These are phyloP conservation scores for Lagenidium sp. DNA, from an alignment of 352 stramenopile genomes.

Conservation along the genomic window DNA sequence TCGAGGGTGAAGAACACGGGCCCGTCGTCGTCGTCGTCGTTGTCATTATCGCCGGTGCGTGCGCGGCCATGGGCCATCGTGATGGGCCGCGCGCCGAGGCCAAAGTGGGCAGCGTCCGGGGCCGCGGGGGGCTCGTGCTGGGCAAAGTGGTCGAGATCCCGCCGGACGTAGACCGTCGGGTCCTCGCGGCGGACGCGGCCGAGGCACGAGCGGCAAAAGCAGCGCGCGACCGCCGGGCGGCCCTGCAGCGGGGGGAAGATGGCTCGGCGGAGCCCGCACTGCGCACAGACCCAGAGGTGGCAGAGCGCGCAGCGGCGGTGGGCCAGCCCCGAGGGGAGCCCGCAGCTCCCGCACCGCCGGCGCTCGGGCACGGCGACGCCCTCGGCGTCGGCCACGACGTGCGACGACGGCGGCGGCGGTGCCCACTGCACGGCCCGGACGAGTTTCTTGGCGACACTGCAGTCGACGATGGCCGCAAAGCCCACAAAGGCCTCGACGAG, in stretches of 20 bases:
- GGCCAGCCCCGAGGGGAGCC: slow-evolving; percentile 11
- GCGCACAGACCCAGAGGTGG: slow-evolving; percentile 23
- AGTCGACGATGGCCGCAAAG: slow-evolving; percentile 31
- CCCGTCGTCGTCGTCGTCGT: neutral
- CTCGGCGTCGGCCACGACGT: slow-evolving; percentile 1
- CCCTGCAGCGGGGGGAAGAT: slow-evolving; percentile 20
- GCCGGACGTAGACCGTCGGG: slow-evolving; percentile 29
- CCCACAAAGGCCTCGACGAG: slow-evolving; percentile 30
- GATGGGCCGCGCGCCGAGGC: slow-evolving; percentile 3
- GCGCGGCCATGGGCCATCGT: slow-evolving; percentile 1
- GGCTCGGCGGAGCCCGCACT: slow-evolving; percentile 41
- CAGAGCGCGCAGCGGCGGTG: slow-evolving; percentile 43
- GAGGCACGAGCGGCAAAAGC: slow-evolving; percentile 54
- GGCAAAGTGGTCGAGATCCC: slow-evolving; percentile 28
- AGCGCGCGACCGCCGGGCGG: slow-evolving; percentile 18
- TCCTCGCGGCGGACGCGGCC: slow-evolving; percentile 41
- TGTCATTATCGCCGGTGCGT: slow-evolving; percentile 1
- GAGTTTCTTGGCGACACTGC: slow-evolving; percentile 53
- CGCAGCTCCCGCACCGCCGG: slow-evolving; percentile 43
- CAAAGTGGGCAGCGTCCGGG: no score
- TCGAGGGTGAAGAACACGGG: slow-evolving; percentile 14
- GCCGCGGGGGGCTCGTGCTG: no score
- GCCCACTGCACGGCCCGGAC: slow-evolving; percentile 24
- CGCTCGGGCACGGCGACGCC: slow-evolving; percentile 22
- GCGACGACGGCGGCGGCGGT: no score